These are phyloP conservation scores for Ramichloridium luteum DNA, from an alignment of 2,329 filamentous ascomycete genomes.

Conservation along the genomic window DNA sequence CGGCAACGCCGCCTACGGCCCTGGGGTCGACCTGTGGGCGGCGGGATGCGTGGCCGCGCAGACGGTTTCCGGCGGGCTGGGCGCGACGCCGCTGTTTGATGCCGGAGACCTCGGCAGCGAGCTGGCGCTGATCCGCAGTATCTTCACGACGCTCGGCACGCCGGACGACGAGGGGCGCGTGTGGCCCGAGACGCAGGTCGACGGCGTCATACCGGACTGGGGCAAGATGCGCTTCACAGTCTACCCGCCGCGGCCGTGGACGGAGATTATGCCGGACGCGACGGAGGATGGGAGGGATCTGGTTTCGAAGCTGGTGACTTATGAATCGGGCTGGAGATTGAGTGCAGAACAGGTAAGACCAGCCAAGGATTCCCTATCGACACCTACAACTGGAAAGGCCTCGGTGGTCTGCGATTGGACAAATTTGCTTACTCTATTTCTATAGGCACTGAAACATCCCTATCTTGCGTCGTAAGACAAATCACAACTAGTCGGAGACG, in stretches of 20 bases:
- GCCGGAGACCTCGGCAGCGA: conserved; percentile 86
- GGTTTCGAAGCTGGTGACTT: conserved; percentile 56
- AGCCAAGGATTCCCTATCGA: neutral
- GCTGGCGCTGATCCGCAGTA: conserved; percentile 76
- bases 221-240: conserved; percentile 69
- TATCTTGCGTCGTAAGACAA: no score
- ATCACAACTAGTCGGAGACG: no score
- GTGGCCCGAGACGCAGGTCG: conserved; percentile 61
- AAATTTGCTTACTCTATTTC: neutral
- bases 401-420: no score
- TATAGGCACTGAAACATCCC: conserved; percentile 11
- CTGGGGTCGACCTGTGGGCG: conserved; percentile 77
- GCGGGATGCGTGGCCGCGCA: conserved; percentile 77
- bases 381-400: no score
- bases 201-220: conserved; percentile 60
- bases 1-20: conserved; percentile 60
- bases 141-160: conserved; percentile 84
- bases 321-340: conserved; percentile 54
- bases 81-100: conserved; percentile 60
- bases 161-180: conserved; percentile 51
- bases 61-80: conserved; percentile 41
- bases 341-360: conserved; percentile 49
- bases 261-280: conserved; percentile 50
- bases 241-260: conserved; percentile 58
- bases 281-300: conserved; percentile 50